Conservation (phyloP, 1,139 yeast species). For the Suhomyces bolitotheri region DNA sequence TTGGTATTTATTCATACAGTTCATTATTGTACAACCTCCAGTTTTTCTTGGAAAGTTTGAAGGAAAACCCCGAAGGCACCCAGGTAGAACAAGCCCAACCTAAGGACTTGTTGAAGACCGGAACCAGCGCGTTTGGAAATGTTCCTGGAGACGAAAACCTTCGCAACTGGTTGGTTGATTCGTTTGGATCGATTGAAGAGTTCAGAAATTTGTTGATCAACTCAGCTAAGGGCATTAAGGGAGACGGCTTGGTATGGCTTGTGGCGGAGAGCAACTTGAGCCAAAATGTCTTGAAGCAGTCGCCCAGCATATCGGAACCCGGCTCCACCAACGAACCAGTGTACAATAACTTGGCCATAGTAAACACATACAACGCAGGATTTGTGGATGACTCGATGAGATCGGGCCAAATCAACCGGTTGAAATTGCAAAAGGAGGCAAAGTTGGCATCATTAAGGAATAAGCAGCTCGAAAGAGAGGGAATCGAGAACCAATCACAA, state of each 20-base stretch:
- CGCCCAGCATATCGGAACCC: slow-evolving; percentile 18
- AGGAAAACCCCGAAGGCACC: slow-evolving; percentile 20
- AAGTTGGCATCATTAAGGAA: slow-evolving; percentile 29
- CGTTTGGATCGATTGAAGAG: slow-evolving; percentile 70
- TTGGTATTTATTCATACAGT: slow-evolving; percentile 55
- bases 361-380: slow-evolving; percentile 78
- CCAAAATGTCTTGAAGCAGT: slow-evolving; percentile 26
- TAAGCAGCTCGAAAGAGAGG: slow-evolving; percentile 21
- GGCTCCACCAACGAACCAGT: slow-evolving; percentile 29
- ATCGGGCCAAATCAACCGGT: slow-evolving; percentile 49
- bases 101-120: slow-evolving; percentile 44
- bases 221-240: slow-evolving; percentile 64
- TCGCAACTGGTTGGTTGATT: slow-evolving; percentile 46
- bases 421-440: slow-evolving; percentile 37
- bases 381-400: slow-evolving; percentile 57
- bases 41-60: slow-evolving; percentile 59
- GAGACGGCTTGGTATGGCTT: slow-evolving; percentile 77
- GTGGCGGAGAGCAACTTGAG: slow-evolving; percentile 56
- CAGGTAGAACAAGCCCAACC: slow-evolving; percentile 23
- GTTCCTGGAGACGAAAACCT: slow-evolving; percentile 42
- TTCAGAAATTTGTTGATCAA: slow-evolving; percentile 63
- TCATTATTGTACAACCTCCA: slow-evolving; percentile 59
- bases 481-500: slow-evolving; percentile 16
- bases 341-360: slow-evolving; percentile 54
- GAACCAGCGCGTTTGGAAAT: slow-evolving; percentile 34